A percentile compares a stretch with the other conserved stretches of the same genome.
These are phyloP conservation scores for Fusarium hostae DNA, from an alignment of 2,329 filamentous ascomycete species.

Conservation along the genomic window DNA sequence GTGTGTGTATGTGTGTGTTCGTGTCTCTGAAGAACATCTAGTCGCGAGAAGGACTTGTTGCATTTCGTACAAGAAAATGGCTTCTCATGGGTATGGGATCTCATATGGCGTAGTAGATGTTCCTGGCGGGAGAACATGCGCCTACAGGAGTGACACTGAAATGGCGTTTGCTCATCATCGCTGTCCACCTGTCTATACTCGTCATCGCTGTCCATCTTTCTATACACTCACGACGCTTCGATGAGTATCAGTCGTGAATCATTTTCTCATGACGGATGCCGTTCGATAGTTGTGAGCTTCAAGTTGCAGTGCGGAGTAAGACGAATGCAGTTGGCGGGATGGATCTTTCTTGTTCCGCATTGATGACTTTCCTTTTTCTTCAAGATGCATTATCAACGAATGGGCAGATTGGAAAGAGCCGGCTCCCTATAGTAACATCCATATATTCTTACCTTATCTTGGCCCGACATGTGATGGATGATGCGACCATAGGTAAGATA, in stretches of 20 bases:
- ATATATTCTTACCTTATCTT: not conserved
- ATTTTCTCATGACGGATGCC: not conserved
- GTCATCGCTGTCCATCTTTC: not conserved
- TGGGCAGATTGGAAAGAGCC: not conserved
- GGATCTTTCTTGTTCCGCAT: constrained; percentile 11
- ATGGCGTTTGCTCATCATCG: not conserved
- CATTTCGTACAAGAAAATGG: constrained; percentile 24
- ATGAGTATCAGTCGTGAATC: not conserved
- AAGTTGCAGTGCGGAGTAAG: not conserved
- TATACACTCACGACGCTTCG: not conserved
- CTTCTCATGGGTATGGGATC: constrained; percentile 31
- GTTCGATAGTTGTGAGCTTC: not conserved
- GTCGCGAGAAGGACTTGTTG: constrained; percentile 28
- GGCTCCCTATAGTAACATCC: not conserved
- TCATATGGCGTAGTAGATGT: constrained; percentile 29
- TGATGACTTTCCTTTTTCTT: not conserved
- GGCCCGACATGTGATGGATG: not conserved
- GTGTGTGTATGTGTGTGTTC: constrained; percentile 16
- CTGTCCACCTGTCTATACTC: not conserved
- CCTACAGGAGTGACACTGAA: constrained; percentile 3
- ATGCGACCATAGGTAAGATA: not conserved
- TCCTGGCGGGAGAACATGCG: constrained; percentile 23
- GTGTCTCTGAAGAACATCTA: constrained; percentile 30
- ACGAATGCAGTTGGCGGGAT: not conserved
- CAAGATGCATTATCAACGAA: not conserved